phyloP scores from a whole-genome alignment of 371 early-diverging fungal genomes.

The Mortierella sp. region DNA sequence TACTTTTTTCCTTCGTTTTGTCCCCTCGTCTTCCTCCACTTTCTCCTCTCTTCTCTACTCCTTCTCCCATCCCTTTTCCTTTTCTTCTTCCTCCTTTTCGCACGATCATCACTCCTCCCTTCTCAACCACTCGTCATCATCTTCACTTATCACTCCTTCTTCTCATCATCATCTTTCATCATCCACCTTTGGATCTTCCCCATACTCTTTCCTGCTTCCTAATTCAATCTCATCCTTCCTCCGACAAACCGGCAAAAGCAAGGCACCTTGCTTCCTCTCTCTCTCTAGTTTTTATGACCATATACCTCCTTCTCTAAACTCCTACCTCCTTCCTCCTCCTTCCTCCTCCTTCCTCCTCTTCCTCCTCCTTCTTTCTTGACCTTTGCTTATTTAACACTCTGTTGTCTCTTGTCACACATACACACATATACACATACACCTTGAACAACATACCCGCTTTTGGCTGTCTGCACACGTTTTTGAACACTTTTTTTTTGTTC shows the following conservation, averaged over 20 bases:
- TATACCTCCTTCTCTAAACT: background rate
- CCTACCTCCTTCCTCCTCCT: background rate
- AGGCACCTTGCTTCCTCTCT: background rate
- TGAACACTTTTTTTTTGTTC: background rate
- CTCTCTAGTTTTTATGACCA: conserved; percentile 5
- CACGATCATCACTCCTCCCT: background rate
- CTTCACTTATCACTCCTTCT: background rate
- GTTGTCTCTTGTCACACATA: background rate
- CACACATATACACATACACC: background rate
- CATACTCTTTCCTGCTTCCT: background rate
- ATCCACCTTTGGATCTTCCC: background rate
- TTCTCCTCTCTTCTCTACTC: background rate
- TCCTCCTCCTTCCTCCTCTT: background rate
- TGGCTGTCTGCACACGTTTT: conserved; percentile 1
- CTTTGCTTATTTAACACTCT: background rate
- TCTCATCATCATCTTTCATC: conserved; percentile 7
- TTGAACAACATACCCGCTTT: background rate
- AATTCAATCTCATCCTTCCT: background rate
- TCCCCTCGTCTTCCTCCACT: background rate
- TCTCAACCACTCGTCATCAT: background rate
- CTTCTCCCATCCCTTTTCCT: background rate
- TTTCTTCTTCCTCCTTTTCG: background rate
- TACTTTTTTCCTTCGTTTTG: conserved; percentile 1
- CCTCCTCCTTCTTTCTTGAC: background rate
- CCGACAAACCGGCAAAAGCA: background rate